Percentiles rank a stretch among this genome's conserved stretches.
These are phyloP conservation scores for Lepraria neglecta DNA, from an alignment of 495 filamentous ascomycete genomes.

Conservation along the genomic window DNA sequence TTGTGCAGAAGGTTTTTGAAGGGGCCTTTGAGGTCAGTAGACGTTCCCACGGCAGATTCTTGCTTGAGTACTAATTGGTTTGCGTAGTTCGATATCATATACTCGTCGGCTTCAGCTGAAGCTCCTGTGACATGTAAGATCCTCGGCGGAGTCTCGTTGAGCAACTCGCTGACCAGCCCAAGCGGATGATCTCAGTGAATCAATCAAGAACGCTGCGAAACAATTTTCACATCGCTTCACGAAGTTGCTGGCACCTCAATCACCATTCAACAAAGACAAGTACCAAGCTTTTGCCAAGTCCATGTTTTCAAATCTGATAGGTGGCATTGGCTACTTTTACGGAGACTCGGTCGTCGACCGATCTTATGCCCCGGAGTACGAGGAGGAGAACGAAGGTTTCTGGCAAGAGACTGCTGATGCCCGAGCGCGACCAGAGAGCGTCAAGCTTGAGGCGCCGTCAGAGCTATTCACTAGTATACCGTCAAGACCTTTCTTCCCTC, in stretches of 20 bases:
- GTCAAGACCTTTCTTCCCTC: conserved; percentile 89
- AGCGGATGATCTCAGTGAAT: conserved; percentile 61
- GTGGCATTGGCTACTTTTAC: conserved; percentile 93
- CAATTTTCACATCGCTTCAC: conserved; percentile 70
- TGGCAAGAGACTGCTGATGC: conserved; percentile 87
- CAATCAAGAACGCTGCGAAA: conserved; percentile 58
- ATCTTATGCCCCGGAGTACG: conserved; percentile 83
- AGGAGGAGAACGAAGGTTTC: conserved; percentile 94
- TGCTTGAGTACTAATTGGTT: conserved; percentile 10
- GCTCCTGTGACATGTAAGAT: conserved; percentile 50
- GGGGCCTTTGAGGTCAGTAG: conserved; percentile 67
- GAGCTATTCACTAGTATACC: conserved; percentile 92
- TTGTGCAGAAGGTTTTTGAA: conserved; percentile 88
- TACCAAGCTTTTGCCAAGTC: conserved; percentile 77
- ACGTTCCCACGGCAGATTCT: neutral
- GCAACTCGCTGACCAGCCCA: conserved; percentile 34
- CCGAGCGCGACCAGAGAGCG: conserved; percentile 52
- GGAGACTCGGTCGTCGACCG: conserved; percentile 82
- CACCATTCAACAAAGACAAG: conserved; percentile 66
- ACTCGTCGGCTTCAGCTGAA: conserved; percentile 70
- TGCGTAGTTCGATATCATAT: conserved; percentile 74
- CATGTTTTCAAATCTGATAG: conserved; percentile 90
- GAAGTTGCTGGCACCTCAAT: conserved; percentile 62
- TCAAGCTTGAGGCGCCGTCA: conserved; percentile 69
- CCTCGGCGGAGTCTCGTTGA: neutral